These are phyloP conservation scores for Actinomortierella ambigua DNA, from an alignment of 371 early-diverging fungal species.

Conservation along the genomic window DNA sequence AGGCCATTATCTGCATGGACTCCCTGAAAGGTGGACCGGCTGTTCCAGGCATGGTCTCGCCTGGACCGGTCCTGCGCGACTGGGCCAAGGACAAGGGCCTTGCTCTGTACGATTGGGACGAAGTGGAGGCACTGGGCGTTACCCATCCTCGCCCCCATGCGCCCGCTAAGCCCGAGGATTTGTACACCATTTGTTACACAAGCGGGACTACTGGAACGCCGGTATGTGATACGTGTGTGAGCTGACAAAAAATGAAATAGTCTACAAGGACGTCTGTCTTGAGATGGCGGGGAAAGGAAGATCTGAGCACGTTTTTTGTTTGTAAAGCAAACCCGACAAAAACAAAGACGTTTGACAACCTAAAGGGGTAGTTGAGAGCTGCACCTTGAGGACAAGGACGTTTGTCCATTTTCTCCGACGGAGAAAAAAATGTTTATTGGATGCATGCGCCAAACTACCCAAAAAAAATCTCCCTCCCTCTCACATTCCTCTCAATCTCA, in stretches of 20 bases:
- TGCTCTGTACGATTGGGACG: slow-evolving; percentile 57
- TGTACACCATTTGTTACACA: slow-evolving; percentile 97
- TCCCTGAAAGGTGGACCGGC: slow-evolving; percentile 32
- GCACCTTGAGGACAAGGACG: no score
- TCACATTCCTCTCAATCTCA: not conserved
- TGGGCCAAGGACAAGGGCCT: slow-evolving; percentile 59
- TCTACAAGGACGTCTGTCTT: no score
- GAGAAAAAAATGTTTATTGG: no score
- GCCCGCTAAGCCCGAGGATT: slow-evolving; percentile 56
- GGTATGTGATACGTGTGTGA: slow-evolving; percentile 10
- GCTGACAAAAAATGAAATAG: no score
- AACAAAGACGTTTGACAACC: no score
- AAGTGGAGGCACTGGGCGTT: slow-evolving; percentile 58
- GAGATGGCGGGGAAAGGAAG: no score
- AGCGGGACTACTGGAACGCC: slow-evolving; percentile 90
- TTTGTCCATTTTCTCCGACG: no score
- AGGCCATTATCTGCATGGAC: slow-evolving; percentile 83
- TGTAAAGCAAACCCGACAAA: no score
- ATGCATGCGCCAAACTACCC: no score
- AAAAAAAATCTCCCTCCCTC: no score
- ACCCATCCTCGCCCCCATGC: slow-evolving; percentile 43
- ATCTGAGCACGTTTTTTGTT: no score
- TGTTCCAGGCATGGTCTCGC: slow-evolving; percentile 26
- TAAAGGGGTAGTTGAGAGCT: no score
- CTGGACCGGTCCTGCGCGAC: slow-evolving; percentile 48